Percentiles rank a stretch among this genome's conserved stretches.
Conservation (phyloP, 2,329 filamentous ascomycete species). For the Lecanicillium sp. region DNA sequence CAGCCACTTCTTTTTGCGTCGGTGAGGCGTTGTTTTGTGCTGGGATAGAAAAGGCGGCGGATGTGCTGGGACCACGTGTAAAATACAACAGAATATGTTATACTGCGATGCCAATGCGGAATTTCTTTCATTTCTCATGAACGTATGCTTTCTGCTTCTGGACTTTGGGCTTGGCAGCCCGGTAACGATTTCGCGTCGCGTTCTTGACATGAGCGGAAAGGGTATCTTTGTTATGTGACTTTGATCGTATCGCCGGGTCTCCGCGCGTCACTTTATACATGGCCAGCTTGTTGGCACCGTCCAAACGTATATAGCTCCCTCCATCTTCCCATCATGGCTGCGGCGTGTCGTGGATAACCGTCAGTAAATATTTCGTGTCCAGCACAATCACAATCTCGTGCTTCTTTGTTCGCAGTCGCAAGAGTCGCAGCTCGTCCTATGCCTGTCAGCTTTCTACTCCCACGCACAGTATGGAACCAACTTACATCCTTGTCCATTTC, state of each 20-base stretch:
- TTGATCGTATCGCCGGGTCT: neutral
- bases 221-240: conserved; percentile 7
- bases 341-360: conserved; percentile 78
- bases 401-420: conserved; percentile 75
- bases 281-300: neutral
- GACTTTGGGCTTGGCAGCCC: too few relatives aligned
- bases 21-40: too few relatives aligned
- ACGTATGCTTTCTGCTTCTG: too few relatives aligned
- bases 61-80: neutral
- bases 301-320: too few relatives aligned
- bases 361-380: conserved; percentile 70
- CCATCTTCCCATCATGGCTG: conserved; percentile 42
- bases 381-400: conserved; percentile 80
- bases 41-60: too few relatives aligned
- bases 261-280: too few relatives aligned
- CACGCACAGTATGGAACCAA: neutral
- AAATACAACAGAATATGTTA: conserved; percentile 1
- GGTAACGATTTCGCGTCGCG: too few relatives aligned
- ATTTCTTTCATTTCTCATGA: too few relatives aligned
- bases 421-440: conserved; percentile 68
- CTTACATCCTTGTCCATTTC: conserved; percentile 65
- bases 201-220: too few relatives aligned
- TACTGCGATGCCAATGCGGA: too few relatives aligned
- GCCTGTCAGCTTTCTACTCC: conserved; percentile 19
- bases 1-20: too few relatives aligned